Evolutionary conservation across 352 stramenopile genomes (phyloP).

Genomic region (Pythium angustatum): DNA sequence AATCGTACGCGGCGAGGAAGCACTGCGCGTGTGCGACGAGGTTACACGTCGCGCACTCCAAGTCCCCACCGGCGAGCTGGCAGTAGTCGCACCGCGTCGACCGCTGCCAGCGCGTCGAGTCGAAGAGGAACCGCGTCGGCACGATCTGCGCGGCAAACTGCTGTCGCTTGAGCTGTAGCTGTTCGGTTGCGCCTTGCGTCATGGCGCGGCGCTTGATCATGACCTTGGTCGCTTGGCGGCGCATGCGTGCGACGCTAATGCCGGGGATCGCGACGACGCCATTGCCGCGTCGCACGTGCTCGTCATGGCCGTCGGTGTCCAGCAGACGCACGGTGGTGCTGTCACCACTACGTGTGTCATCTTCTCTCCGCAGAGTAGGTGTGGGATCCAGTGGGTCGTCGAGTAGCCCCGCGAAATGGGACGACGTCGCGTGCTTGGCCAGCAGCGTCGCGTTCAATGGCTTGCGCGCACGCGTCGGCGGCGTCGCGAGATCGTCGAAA

Average conservation of each 20-base stretch:
- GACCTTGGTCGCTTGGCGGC: slow-evolving; percentile 27
- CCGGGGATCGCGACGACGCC: slow-evolving; percentile 27
- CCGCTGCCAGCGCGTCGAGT: slow-evolving; percentile 37
- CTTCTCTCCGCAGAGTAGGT: background rate
- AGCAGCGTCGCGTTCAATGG: slow-evolving; percentile 21
- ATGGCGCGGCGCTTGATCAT: slow-evolving; percentile 20
- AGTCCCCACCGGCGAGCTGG: slow-evolving; percentile 52
- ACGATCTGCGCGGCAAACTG: slow-evolving; percentile 30
- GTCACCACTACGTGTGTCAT: background rate
- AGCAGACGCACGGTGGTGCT: background rate
- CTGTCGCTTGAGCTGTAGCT: slow-evolving; percentile 16
- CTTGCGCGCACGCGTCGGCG: slow-evolving; percentile 9
- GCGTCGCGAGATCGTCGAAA: slow-evolving; percentile 15
- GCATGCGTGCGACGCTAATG: slow-evolving; percentile 17
- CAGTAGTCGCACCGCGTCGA: slow-evolving; percentile 67
- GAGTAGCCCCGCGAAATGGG: slow-evolving; percentile 23
- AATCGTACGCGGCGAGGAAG: slow-evolving; percentile 47
- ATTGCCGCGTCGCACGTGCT: slow-evolving; percentile 20
- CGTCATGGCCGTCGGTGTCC: slow-evolving; percentile 22
- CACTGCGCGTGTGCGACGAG: slow-evolving; percentile 63
- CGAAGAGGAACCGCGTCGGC: slow-evolving; percentile 56
- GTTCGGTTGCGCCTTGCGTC: slow-evolving; percentile 2
- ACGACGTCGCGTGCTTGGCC: slow-evolving; percentile 24
- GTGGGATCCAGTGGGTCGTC: slow-evolving; percentile 18
- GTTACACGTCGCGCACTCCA: slow-evolving; percentile 67